Base-by-base conservation (phyloP, 139 green algal species). In the Klebsormidium nitens region DNA sequence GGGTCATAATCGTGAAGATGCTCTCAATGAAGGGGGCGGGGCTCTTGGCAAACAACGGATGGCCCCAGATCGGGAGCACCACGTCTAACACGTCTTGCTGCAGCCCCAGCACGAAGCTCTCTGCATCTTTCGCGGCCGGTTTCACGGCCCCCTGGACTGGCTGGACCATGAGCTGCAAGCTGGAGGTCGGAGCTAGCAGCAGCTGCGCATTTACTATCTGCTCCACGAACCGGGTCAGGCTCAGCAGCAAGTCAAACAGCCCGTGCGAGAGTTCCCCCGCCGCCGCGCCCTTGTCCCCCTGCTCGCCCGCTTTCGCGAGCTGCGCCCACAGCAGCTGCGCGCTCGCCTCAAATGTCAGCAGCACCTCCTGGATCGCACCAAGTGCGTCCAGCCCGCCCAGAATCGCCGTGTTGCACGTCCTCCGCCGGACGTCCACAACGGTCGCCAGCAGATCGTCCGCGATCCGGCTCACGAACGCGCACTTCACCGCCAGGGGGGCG, bases 331-430 rank as follows among this genome's bases (percentile, higher is more conserved):
- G 66, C 58, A 74, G 42, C 56, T 74, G 47, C 5, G 55, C 58
- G 29, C 55, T 74, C 8, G n/a, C 66, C 52, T 36, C 26, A n/a
- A 74, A 74, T 3, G 31, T 31, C 3, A 26, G 8, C 11, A 74
- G 56, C 4, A 76, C 62, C 62, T 76, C 29, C 69, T 75, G 29
- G 8, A 76, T 62, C 32, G 69, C 32, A 31, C 69, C 69, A 11
- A 64, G 62, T 17, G 17, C 48, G 14, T 76, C 28, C 44, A 76
- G 39, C n/a, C 32, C 28, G 14, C 89, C 91, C 49, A 96, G 74
- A 35, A 95, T 66, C 47, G 93, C 80, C 34, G 80, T 81, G 72
- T 96, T 93, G 76, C 84, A 91, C 49, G 82, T 91, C 58, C 81
- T 76, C 11, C 90, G 82, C 32, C 89, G 81, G 11, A 61, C 56